phyloP scores from a whole-genome alignment of 2,329 filamentous ascomycete species.

The Claviceps purpurea region DNA sequence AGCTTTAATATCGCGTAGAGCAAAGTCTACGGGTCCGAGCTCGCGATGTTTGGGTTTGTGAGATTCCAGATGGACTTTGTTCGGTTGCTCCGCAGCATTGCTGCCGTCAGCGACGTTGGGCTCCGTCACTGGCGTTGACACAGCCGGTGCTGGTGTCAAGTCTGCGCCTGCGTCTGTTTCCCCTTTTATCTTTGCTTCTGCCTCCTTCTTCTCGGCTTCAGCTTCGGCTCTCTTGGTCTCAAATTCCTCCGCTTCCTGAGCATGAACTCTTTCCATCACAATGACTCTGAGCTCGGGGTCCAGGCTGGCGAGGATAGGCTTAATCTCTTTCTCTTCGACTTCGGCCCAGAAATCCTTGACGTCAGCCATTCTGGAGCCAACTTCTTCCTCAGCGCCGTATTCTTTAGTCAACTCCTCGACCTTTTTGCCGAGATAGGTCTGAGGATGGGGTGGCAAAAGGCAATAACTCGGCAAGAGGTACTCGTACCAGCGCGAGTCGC shows the following conservation, averaged over 20 bases:
- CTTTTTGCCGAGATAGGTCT: constrained; percentile 72
- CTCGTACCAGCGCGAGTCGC: constrained; percentile 93
- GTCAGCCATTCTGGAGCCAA: constrained; percentile 58
- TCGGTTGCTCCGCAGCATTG: constrained; percentile 9
- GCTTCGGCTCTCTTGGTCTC: constrained; percentile 6
- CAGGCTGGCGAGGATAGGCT: constrained; percentile 50
- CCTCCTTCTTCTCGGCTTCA: constrained; percentile 8
- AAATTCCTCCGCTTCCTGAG: constrained; percentile 15
- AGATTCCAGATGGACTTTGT: constrained; percentile 14
- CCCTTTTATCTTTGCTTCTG: constrained; percentile 8
- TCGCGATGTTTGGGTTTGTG: constrained; percentile 28
- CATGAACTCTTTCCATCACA: constrained; percentile 49
- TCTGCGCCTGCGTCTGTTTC: not conserved
- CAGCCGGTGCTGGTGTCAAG: constrained; percentile 1
- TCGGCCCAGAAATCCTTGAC: constrained; percentile 71
- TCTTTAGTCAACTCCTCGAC: constrained; percentile 66
- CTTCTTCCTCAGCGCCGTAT: constrained; percentile 56
- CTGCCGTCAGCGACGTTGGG: not conserved
- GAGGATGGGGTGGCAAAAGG: constrained; percentile 82
- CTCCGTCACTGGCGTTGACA: constrained; percentile 10
- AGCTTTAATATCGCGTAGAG: constrained; percentile 61
- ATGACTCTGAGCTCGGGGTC: constrained; percentile 49
- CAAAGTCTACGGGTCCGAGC: constrained; percentile 43
- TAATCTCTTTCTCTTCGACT: constrained; percentile 68
- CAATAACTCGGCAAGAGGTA: constrained; percentile 91